Evolutionary conservation across 1,139 yeast genomes (phyloP).

Genomic region (Pichia norvegensis): DNA sequence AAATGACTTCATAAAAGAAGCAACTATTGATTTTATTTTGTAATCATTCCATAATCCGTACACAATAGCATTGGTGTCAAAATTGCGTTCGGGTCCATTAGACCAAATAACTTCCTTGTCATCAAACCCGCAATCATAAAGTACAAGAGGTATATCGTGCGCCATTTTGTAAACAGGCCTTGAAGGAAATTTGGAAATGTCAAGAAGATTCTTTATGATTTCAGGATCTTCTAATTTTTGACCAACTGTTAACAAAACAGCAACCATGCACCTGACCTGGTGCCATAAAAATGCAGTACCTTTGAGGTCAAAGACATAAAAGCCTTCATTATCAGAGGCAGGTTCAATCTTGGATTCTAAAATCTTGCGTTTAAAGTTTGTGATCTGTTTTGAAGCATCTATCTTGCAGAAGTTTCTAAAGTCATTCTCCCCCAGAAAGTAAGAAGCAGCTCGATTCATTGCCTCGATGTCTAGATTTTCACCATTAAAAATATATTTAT

Average conservation of each 20-base stretch:
- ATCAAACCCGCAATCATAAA: constrained; percentile 79
- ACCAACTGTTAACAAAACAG: constrained; percentile 71
- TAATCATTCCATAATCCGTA: constrained; percentile 30
- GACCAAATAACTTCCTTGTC: constrained; percentile 57
- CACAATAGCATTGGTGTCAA: constrained; percentile 19
- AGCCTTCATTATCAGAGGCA: constrained; percentile 29
- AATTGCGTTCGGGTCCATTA: constrained; percentile 15
- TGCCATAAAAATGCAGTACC: constrained; percentile 97
- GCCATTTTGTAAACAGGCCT: constrained; percentile 89
- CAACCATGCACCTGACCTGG: constrained; percentile 95
- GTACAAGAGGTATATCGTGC: constrained; percentile 78
- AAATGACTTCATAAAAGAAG: constrained; percentile 30
- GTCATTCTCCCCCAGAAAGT: constrained; percentile 72
- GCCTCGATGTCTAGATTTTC: constrained; percentile 49
- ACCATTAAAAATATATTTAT: constrained; percentile 65
- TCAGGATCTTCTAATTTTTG: constrained; percentile 61
- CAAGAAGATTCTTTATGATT: constrained; percentile 51
- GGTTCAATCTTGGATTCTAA: constrained; percentile 43
- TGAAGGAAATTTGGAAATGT: constrained; percentile 50
- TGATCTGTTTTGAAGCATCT: constrained; percentile 89
- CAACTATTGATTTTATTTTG: constrained; percentile 30
- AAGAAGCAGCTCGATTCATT: constrained; percentile 65
- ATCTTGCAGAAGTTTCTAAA: constrained; percentile 91
- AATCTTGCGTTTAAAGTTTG: constrained; percentile 60
- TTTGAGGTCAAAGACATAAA: constrained; percentile 64